phyloP scores from a whole-genome alignment of 1,139 yeast genomes.

The Yamadazyma diddensiae region DNA sequence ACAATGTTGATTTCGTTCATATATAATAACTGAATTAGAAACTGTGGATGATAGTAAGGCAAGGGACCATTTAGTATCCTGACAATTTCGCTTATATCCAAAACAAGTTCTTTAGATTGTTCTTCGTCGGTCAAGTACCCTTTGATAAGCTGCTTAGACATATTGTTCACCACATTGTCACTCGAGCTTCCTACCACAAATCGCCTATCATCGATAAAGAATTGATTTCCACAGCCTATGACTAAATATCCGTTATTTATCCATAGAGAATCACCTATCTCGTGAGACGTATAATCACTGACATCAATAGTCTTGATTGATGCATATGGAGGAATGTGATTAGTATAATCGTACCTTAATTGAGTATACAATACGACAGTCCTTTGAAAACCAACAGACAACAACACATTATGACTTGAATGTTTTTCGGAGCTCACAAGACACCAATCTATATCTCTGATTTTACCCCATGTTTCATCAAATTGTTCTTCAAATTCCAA shows the following conservation, averaged over 20 bases:
- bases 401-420: slow-evolving; percentile 58
- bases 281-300: slow-evolving; percentile 67
- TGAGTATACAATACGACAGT: slow-evolving; percentile 73
- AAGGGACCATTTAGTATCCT: slow-evolving; percentile 82
- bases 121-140: slow-evolving; percentile 17
- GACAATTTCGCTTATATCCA: slow-evolving; percentile 52
- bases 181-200: slow-evolving; percentile 29
- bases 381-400: slow-evolving; percentile 73
- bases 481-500: slow-evolving; percentile 59
- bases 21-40: slow-evolving; percentile 73
- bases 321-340: slow-evolving; percentile 71
- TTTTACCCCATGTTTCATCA: slow-evolving; percentile 35
- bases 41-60: slow-evolving; percentile 90
- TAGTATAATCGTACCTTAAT: slow-evolving; percentile 84
- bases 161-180: slow-evolving; percentile 28
- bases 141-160: slow-evolving; percentile 50
- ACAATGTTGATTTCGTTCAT: slow-evolving; percentile 59
- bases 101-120: slow-evolving; percentile 33
- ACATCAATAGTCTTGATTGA: slow-evolving; percentile 74
- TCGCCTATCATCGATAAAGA: slow-evolving; percentile 75
- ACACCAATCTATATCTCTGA: slow-evolving; percentile 80
- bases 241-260: slow-evolving; percentile 73
- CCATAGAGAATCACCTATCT: slow-evolving; percentile 89
- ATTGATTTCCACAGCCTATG: slow-evolving; percentile 86
- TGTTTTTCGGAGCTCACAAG: slow-evolving; percentile 43